Percentiles rank a stretch among this genome's conserved stretches.
Conservation (phyloP, 139 green algal species). For the Volvox africanus region DNA sequence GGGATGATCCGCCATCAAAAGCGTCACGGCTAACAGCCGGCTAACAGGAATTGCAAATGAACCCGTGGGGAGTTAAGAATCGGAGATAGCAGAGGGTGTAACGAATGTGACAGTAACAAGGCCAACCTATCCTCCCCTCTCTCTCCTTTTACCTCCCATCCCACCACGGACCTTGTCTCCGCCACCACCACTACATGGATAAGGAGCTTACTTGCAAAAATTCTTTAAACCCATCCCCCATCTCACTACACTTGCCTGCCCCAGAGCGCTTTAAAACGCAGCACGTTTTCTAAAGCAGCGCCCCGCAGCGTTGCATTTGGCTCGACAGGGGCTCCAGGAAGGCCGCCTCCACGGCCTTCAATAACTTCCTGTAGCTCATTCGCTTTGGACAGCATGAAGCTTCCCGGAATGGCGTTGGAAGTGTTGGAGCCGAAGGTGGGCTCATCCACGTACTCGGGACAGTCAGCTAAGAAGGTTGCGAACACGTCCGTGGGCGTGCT, state of each 20-base stretch:
- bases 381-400: not conserved
- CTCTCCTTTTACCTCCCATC: no score
- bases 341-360: not conserved
- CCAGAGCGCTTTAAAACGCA: conserved; percentile 30
- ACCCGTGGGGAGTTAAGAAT: no score
- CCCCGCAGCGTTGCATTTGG: conserved; percentile 26
- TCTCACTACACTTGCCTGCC: not conserved
- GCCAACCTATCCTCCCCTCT: no score
- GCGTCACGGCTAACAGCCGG: not conserved
- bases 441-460: conserved; percentile 21
- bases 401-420: not conserved
- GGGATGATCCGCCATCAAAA: not conserved
- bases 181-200: no score
- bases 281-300: not conserved
- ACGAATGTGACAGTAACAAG: no score
- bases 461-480: not conserved
- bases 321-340: not conserved
- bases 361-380: not conserved
- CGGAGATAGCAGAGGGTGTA: no score
- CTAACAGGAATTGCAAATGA: not conserved
- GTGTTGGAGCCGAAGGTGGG: not conserved
- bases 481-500: not conserved
- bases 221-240: no score
- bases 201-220: no score
- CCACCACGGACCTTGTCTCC: no score